Percentiles rank a stretch among this genome's conserved stretches.
phyloP scores from a whole-genome alignment of 495 filamentous ascomycete species.

The Aspergillus homomorphus region DNA sequence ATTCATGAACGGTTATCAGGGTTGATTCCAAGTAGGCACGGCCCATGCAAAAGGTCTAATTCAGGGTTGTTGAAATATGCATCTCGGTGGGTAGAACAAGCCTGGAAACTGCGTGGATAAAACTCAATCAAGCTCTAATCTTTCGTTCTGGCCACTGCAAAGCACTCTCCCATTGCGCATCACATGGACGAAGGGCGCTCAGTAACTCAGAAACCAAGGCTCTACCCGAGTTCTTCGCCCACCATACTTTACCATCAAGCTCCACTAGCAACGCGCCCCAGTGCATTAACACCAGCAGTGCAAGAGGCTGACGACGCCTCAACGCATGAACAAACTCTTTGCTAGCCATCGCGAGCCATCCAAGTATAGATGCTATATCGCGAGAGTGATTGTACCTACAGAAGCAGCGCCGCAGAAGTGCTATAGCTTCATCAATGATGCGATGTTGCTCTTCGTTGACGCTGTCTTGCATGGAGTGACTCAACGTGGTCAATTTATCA shows the following conservation, averaged over 20 bases:
- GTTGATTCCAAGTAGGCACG: neutral
- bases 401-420: conserved; percentile 30
- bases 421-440: conserved; percentile 32
- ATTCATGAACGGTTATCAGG: neutral
- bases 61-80: neutral
- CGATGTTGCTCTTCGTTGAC: conserved; percentile 26
- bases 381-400: conserved; percentile 17
- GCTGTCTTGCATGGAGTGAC: conserved; percentile 22
- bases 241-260: conserved; percentile 37
- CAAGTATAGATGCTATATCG: conserved; percentile 32
- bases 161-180: conserved; percentile 25
- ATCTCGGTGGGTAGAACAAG: too few species aligned
- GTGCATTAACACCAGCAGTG: conserved; percentile 37
- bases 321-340: conserved; percentile 36
- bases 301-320: conserved; percentile 29
- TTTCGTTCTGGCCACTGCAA: conserved; percentile 33
- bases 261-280: conserved; percentile 36
- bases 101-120: neutral
- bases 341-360: conserved; percentile 36
- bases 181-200: conserved; percentile 17
- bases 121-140: conserved; percentile 24
- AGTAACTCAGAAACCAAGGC: conserved; percentile 33
- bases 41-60: neutral
- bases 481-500: conserved; percentile 24
- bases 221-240: conserved; percentile 34